Base-by-base conservation (phyloP, 441 rosid genomes). In the Capsella rubella region DNA sequence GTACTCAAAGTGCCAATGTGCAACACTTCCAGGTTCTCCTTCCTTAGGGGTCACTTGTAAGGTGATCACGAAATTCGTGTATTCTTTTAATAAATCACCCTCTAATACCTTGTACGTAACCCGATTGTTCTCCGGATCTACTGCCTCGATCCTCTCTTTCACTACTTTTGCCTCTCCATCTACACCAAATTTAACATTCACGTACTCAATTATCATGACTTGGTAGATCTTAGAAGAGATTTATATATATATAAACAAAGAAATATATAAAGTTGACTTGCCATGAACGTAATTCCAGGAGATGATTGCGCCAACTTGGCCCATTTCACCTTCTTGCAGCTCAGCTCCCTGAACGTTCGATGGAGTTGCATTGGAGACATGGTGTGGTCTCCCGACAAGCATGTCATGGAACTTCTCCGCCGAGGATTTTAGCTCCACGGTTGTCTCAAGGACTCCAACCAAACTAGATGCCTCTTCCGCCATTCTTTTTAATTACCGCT, bases 311-410 rank as follows among this genome's bases (percentile, higher is more conserved):
- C 73, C 78, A 13, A n/a, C 67, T 27, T 45, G 52, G n/a, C 71
- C 73, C 78, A 67, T 58, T 28, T 74, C 73, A 9, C 78, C 78
- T 27, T 74, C 67, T 5, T 67, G 78, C 1, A 74, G 52, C n/a
- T 67, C 73, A 67, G 57, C 56, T 4, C 55, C 25, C 13, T 51
- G 35, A 27, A 74, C 9, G 15, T 57, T 37, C 14, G 14, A 3
- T 40, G 80, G 67, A 47, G 65, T 0, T 39, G 69, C 70, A 12
- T 53, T 61, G 1, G 81, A 59, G 9, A 72, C 12, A 25, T 53
- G 64, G 45, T 72, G 59, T n/a, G 40, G 56, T 46, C 65, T 32
- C 1, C 9, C 46, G 1, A 25, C 59, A 60, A 73, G 39, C 16
- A 67, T 15, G 50, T 46, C 32, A 65, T 43, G 70, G 53, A 72